Conservation (phyloP, 805 yeast genomes). For the Starmerella ratchasimensis region DNA sequence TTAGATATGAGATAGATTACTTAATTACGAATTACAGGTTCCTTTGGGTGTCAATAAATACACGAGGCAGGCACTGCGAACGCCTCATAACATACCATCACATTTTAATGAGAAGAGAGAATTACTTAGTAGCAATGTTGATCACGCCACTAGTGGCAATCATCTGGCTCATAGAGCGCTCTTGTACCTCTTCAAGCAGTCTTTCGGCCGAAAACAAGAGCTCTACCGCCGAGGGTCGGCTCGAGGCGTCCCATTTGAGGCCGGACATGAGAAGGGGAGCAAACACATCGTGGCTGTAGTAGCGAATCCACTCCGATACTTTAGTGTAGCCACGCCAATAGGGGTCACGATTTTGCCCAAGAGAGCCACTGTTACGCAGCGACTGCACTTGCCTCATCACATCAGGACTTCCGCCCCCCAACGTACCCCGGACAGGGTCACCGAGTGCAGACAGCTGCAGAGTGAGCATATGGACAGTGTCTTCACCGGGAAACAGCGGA, state of each 20-base stretch:
- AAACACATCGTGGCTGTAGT: constrained; percentile 19
- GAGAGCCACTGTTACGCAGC: background rate
- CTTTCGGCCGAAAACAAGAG: too few relatives aligned
- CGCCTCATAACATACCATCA: too few relatives aligned
- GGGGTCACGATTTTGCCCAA: background rate
- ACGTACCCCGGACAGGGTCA: constrained; percentile 38
- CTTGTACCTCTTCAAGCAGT: too few relatives aligned
- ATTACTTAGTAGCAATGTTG: too few relatives aligned
- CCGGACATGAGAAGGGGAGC: constrained; percentile 27
- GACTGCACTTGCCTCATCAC: background rate
- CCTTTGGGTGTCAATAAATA: too few relatives aligned
- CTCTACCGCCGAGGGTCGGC: constrained; percentile 19
- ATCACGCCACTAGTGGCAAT: too few relatives aligned
- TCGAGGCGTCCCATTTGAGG: constrained; percentile 65
- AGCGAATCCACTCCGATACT: constrained; percentile 4
- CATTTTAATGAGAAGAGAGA: too few relatives aligned
- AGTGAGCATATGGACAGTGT: constrained; percentile 67
- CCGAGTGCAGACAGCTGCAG: constrained; percentile 58
- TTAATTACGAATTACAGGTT: too few relatives aligned
- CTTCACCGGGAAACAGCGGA: constrained; percentile 75
- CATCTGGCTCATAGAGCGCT: too few relatives aligned
- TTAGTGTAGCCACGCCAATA: background rate
- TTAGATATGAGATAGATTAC: background rate
- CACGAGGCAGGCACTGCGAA: too few relatives aligned
- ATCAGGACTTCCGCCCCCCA: constrained; percentile 6